phyloP scores from a whole-genome alignment of 805 yeast genomes.

The Ogataea saltuana region DNA sequence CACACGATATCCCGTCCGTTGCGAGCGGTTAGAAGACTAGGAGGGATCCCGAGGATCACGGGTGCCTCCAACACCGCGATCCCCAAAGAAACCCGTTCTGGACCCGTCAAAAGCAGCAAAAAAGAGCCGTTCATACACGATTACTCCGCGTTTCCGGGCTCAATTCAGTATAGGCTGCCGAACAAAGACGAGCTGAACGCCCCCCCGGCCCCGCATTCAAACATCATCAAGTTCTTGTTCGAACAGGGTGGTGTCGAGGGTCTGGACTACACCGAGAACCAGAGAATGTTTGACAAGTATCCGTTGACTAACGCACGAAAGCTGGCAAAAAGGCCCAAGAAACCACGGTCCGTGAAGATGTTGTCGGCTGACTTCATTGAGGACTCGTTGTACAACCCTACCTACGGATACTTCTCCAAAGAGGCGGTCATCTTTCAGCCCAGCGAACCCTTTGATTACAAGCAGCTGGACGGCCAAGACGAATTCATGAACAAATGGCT shows the following conservation, averaged over 20 bases:
- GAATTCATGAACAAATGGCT: constrained; percentile 73
- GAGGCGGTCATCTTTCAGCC: constrained; percentile 78
- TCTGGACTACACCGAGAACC: constrained; percentile 35
- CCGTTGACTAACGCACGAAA: constrained; percentile 43
- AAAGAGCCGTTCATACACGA: constrained; percentile 34
- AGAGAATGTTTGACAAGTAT: constrained; percentile 40
- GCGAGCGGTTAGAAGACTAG: not conserved
- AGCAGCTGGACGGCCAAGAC: constrained; percentile 58
- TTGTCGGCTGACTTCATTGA: constrained; percentile 78
- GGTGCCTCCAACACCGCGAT: no score
- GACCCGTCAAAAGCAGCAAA: constrained; percentile 6
- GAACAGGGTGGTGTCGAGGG: constrained; percentile 41
- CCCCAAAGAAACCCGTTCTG: not conserved
- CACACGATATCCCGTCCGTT: not conserved
- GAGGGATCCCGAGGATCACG: not conserved
- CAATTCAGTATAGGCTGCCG: constrained; percentile 34
- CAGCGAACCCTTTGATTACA: constrained; percentile 62
- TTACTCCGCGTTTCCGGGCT: constrained; percentile 35
- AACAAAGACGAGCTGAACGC: constrained; percentile 21
- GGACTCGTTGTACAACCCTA: constrained; percentile 78
- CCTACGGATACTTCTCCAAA: constrained; percentile 78
- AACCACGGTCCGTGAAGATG: constrained; percentile 71
- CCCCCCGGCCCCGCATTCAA: constrained; percentile 25
- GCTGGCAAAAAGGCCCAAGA: constrained; percentile 37
- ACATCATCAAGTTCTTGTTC: constrained; percentile 28